Base-by-base conservation (phyloP, 2,329 filamentous ascomycete species). In the Metarhizium brunneum region DNA sequence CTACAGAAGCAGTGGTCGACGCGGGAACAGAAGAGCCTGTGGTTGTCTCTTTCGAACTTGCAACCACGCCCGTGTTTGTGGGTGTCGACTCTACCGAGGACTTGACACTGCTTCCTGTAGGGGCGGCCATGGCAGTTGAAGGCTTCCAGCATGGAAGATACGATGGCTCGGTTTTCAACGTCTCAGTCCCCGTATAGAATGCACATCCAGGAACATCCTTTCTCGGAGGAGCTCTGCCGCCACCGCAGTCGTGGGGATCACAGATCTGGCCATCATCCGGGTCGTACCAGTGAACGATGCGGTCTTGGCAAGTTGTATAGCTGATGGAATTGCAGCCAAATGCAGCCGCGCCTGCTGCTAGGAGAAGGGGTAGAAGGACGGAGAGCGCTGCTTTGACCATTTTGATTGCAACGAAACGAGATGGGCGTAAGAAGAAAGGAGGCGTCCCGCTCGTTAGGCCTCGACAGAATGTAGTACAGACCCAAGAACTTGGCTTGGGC, bases 201-300 rank as follows among this genome's bases (percentile, higher is more conserved):
- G 68, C 64, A 64, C 85, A 88, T 2, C 84, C 84, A 1, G 84
- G 84, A 25, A 83, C 78, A 30, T 76, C 78, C 16, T 79, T 82
- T 73, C 82, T 86, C 58, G 82, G 79, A 2, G 84, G 82, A 8
- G 83, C 85, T 50, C 79, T 76, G 14, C 78, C 79, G 50, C 79
- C 79, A 35, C 79, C 78, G 59, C 79, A 82, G 69, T 81, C 78
- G 52, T 78, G 69, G 58, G 74, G 64, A 14, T 73, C 70, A 68
- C 79, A 82, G 61, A 81, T 69, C 63, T 81, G 76, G 58, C 78
- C 77, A 47, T 70, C 78, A 48, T 68, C 73, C 0, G 78, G 78
- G 30, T 79, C 76, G 60, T 75, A 80, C 62, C 62, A 66, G 35
- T 66, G 64, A 1, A 64, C 64, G 29, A 65, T 65, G n/a, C 54